Evolutionary conservation across 2,329 filamentous ascomycete species (phyloP), one percentile per base, ranked within the genome.

Genomic region (Ceratocystiopsis sp.): DNA sequence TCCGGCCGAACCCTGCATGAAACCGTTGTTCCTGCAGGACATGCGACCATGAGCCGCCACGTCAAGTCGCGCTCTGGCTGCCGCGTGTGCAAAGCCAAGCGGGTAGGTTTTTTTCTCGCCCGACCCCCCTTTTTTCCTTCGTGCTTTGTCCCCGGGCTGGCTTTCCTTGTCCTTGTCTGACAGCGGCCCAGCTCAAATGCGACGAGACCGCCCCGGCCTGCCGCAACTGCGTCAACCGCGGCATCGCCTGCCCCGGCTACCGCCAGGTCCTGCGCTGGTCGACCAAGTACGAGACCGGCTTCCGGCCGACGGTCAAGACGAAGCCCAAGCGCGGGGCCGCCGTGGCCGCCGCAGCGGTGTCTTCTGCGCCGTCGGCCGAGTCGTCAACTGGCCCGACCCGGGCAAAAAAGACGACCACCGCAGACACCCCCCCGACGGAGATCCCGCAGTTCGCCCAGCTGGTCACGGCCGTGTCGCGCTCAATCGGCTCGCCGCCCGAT

Each of bases 211-310:
- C 47, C 35, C 56, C 56, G 2, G 48, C 49, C 19, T 59, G 56
- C 37, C 50, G 46, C 16, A 55, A 53, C 45, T 59, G 56, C 48
- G 21, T 51, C n/a, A 52, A 51, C 16, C 52, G 53, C n/a, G 52
- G 52, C 9, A 52, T 55, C 18, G 47, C 50, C 18, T 59, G 56
- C 34, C 53, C 53, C 13, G 56, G 56, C 1, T 59, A 57, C 42
- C 49, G 49, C 13, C 52, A 57, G 18, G 55, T 57, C 17, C 55
- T 63, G 38, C 59, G 58, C 35, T 64, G 61, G 61, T 63, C 61
- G 0, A 63, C 61, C 47, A 64, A 64, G 38, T 59, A 64, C 44
- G 61, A 63, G 51, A 29, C 25, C 5, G 25, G 25, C 25, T 29
- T 29, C 25, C 25, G 25, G 25, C 7, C 25, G 25, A 29, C 6